These are phyloP conservation scores for Kodamaea neixiangensis DNA, from an alignment of 805 yeast genomes.

Conservation along the genomic window DNA sequence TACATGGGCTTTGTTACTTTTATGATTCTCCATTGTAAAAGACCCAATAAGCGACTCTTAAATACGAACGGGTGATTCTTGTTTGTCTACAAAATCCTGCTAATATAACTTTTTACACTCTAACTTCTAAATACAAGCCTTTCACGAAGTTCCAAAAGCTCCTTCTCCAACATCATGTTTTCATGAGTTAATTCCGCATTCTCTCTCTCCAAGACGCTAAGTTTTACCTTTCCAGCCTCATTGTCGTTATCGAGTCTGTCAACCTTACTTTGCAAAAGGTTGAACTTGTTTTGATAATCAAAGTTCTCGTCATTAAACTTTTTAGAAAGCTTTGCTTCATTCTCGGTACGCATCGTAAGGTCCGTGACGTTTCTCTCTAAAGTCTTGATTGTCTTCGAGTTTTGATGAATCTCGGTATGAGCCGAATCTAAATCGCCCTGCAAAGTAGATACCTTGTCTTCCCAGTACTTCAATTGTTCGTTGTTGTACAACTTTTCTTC, in stretches of 20 bases:
- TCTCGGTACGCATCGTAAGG: constrained; percentile 51
- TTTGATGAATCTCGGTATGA: constrained; percentile 51
- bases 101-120: background rate
- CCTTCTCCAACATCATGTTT: constrained; percentile 54
- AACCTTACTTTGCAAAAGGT: constrained; percentile 38
- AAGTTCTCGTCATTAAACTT: constrained; percentile 61
- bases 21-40: too few species aligned
- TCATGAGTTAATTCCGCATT: constrained; percentile 55
- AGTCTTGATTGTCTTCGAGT: constrained; percentile 49
- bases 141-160: constrained; percentile 56
- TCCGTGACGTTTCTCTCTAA: constrained; percentile 58
- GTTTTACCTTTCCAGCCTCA: constrained; percentile 44
- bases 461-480: constrained; percentile 63
- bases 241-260: constrained; percentile 42
- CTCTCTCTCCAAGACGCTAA: constrained; percentile 56
- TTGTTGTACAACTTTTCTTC: constrained; percentile 51
- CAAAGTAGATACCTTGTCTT: constrained; percentile 51
- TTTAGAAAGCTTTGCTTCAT: constrained; percentile 50
- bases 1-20: too few species aligned
- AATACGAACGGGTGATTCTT: background rate
- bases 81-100: background rate
- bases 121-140: constrained; percentile 24
- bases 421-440: constrained; percentile 52
- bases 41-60: too few species aligned
- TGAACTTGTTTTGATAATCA: constrained; percentile 53